These are phyloP conservation scores for Xylaria sp. DNA, from an alignment of 2,329 filamentous ascomycete genomes.

Conservation along the genomic window DNA sequence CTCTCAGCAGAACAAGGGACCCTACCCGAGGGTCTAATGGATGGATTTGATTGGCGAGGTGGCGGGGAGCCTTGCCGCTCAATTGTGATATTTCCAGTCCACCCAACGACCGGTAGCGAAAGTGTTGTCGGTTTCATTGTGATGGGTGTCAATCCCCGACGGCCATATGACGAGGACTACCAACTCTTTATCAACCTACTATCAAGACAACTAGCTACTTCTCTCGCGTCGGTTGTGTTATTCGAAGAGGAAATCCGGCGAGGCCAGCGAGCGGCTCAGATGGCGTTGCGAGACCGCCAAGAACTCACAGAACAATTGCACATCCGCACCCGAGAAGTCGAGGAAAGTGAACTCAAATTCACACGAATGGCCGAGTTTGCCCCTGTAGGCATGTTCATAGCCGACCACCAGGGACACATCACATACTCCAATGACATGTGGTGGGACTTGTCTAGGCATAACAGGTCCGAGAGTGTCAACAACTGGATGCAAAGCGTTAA, in stretches of 20 bases:
- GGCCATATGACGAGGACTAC: conserved; percentile 85
- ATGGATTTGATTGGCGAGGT: conserved; percentile 75
- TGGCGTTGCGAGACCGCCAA: conserved; percentile 80
- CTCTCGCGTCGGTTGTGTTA: conserved; percentile 81
- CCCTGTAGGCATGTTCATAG: conserved; percentile 86
- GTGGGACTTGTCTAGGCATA: conserved; percentile 76
- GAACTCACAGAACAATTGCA: conserved; percentile 81
- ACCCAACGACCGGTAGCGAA: conserved; percentile 77
- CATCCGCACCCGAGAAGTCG: conserved; percentile 69
- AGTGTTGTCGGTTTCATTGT: conserved; percentile 81
- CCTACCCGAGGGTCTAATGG: conserved; percentile 71
- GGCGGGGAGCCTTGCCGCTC: conserved; percentile 76
- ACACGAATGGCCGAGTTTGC: conserved; percentile 87
- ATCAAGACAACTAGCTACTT: conserved; percentile 80
- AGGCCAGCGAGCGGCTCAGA: conserved; percentile 76
- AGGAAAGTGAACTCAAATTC: conserved; percentile 80
- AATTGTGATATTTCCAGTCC: conserved; percentile 81
- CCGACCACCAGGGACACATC: conserved; percentile 75
- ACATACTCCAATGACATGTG: conserved; percentile 86
- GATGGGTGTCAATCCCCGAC: conserved; percentile 79
- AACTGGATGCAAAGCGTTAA: conserved; percentile 79
- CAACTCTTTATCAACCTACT: conserved; percentile 80
- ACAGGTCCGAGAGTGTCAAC: conserved; percentile 67
- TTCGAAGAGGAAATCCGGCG: conserved; percentile 86
- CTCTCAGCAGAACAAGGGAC: conserved; percentile 74